Evolutionary conservation across 192 early-diverging fungal species (phyloP), one percentile per base, ranked within the genome.

Genomic region (Helicostylum pulchrum): DNA sequence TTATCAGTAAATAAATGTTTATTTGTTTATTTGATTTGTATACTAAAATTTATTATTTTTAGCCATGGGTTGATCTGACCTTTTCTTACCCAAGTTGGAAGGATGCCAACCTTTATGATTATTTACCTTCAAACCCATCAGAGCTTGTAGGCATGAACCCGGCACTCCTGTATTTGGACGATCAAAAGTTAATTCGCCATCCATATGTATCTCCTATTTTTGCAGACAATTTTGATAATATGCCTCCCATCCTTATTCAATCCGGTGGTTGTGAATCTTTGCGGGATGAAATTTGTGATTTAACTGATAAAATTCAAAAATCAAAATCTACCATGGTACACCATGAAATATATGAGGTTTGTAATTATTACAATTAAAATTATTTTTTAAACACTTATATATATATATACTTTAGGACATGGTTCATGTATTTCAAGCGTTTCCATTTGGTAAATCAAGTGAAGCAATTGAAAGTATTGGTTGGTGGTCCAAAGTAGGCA

Each of bases 61-160:
- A 83, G 79, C 82, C 82, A 19, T 83, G 82, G 77, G 71, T 83
- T 23, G 82, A 83, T 61, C 51, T 83, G 46, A 77, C 82, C 4
- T 80, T 80, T 76, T 72, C 60, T n/a, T 75, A 78, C 51, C 69
- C 74, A 5, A 79, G 77, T 19, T 83, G 82, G 82, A 71, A 64
- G 9, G 65, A 65, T 17, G 73, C 78, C 42, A 59, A 64, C 1
- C 31, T 62, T 30, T 74, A 73, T 64, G 76, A 60, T 31, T 59
- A 79, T 47, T 59, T 75, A 14, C 68, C 76, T 3, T 14, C 63
- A 14, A 71, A 72, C 14, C 76, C 70, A 4, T 61, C 62, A 21
- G 60, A 55, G 2, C 58, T 71, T 9, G 69, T 75, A 51, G 61
- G 63, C 1, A 67, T 82, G 62, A 74, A 79, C 26, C 80, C 80